phyloP scores from a whole-genome alignment of 2,329 filamentous ascomycete species.

The Colletotrichum simmondsii region DNA sequence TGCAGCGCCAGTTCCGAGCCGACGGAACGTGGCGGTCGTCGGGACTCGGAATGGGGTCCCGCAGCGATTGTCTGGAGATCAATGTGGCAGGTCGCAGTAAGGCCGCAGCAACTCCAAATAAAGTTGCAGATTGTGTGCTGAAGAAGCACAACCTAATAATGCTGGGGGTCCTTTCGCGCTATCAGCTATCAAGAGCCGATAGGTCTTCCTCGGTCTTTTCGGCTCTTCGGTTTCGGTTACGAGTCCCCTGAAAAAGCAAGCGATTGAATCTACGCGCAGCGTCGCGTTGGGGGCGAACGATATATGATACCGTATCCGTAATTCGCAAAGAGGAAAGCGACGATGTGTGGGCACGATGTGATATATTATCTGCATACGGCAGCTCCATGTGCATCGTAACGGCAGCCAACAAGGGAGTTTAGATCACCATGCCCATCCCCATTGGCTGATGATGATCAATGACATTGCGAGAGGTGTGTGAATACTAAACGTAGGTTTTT shows the following conservation, averaged over 20 bases:
- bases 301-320: neutral
- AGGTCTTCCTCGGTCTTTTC: neutral
- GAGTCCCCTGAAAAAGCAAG: neutral
- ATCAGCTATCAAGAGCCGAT: neutral
- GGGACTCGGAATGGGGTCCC: neutral
- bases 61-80: neutral
- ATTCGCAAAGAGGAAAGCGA: neutral
- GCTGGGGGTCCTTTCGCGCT: neutral
- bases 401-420: neutral
- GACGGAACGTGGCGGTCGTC: neutral
- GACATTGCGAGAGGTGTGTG: neutral
- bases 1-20: neutral
- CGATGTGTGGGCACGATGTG: neutral
- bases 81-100: neutral
- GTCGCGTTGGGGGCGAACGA: neutral
- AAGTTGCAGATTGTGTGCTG: neutral
- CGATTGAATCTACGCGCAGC: neutral
- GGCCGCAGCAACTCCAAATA: neutral
- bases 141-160: neutral
- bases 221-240: neutral
- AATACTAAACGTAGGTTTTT: neutral
- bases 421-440: neutral
- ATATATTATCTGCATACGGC: neutral
- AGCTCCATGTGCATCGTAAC: neutral
- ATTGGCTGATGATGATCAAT: neutral